Conservation (phyloP, 176 grass and related monocot species). For the Hordeum marinum region DNA sequence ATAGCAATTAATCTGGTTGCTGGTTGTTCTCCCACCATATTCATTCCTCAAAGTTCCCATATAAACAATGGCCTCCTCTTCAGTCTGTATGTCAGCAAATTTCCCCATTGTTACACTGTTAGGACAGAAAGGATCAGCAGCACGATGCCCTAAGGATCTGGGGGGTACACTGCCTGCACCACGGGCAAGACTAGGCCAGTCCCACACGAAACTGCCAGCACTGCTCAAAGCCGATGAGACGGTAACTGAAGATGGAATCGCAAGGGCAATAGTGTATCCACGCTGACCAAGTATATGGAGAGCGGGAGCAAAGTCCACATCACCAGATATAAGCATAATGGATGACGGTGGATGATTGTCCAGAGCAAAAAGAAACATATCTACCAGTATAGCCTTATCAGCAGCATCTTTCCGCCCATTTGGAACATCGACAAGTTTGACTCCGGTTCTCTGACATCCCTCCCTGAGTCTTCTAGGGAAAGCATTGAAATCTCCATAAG, state of each 20-base stretch:
- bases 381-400: constrained; percentile 80
- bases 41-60: constrained; percentile 49
- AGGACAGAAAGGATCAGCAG: constrained; percentile 34
- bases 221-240: constrained; percentile 71
- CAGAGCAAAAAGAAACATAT: constrained; percentile 87
- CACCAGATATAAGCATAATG: constrained; percentile 82
- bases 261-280: constrained; percentile 67
- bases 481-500: constrained; percentile 92
- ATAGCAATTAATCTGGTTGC: constrained; percentile 46
- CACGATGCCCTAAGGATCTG: constrained; percentile 24
- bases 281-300: constrained; percentile 86
- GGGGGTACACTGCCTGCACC: constrained; percentile 60
- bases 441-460: constrained; percentile 85
- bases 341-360: constrained; percentile 70
- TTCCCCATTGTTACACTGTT: constrained; percentile 21
- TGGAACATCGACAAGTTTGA: constrained; percentile 84
- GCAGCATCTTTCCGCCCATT: constrained; percentile 85
- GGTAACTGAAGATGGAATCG: constrained; percentile 62
- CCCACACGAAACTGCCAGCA: constrained; percentile 73
- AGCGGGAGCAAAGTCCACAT: constrained; percentile 81
- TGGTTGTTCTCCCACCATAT: constrained; percentile 28
- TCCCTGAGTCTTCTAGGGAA: constrained; percentile 90
- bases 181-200: constrained; percentile 74
- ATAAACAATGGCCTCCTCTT: constrained; percentile 68
- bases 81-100: constrained; percentile 44